Percentiles rank a stretch among this genome's conserved stretches.
Evolutionary conservation across 139 green algal genomes (phyloP).

Genomic region (Raphidocelis subcapitata): DNA sequence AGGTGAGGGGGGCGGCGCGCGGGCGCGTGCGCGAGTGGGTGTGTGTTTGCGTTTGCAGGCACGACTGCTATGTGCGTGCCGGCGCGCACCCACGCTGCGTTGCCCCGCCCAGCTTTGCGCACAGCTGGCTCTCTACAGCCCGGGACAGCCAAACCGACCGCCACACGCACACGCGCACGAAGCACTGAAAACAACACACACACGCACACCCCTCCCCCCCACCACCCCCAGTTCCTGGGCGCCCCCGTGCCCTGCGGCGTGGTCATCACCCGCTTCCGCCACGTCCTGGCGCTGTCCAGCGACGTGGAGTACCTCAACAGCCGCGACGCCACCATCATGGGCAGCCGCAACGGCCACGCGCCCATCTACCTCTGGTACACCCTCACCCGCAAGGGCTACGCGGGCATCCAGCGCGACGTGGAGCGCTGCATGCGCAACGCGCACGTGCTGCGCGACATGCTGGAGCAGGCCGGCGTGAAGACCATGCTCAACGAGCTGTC

Average conservation of each 20-base stretch:
- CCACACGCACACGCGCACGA: no score
- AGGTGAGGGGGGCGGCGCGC: conserved; percentile 95
- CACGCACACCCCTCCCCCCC: no score
- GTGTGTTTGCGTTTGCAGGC: no score
- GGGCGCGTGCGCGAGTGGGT: no score
- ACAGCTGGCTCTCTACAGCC: no score
- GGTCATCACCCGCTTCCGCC: conserved; percentile 61
- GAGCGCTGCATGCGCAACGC: conserved; percentile 92
- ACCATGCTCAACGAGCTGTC: conserved; percentile 93
- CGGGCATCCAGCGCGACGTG: conserved; percentile 83
- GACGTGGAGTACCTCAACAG: conserved; percentile 96
- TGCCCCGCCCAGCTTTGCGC: no score
- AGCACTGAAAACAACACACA: no score
- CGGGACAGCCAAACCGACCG: no score
- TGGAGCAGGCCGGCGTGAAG: conserved; percentile 71
- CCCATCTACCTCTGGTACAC: conserved; percentile 98
- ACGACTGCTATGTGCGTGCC: no score
- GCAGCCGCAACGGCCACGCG: conserved; percentile 93
- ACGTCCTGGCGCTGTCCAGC: conserved; percentile 58
- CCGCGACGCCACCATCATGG: conserved; percentile 97
- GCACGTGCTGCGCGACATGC: conserved; percentile 79
- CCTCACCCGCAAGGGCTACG: conserved; percentile 87
- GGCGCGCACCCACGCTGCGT: no score
- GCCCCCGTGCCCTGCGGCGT: conserved; percentile 36
- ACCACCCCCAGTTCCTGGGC: no score